A percentile compares a stretch with the other conserved stretches of the same genome.
These are phyloP conservation scores for Bimuria novae-zelandiae DNA, from an alignment of 2,329 filamentous ascomycete genomes.

Conservation along the genomic window DNA sequence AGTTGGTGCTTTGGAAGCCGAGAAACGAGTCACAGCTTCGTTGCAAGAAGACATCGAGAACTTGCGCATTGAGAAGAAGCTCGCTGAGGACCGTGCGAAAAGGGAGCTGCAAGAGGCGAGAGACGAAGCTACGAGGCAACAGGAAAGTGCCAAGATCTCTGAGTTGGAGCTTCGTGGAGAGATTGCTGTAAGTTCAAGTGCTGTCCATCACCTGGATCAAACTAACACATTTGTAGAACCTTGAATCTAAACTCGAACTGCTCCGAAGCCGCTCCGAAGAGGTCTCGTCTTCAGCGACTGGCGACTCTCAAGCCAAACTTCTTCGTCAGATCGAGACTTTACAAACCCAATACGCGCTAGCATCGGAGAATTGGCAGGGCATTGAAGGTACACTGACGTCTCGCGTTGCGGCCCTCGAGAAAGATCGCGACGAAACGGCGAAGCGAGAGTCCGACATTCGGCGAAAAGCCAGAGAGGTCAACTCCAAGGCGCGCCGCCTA, in stretches of 20 bases:
- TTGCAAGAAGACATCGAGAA: constrained; percentile 69
- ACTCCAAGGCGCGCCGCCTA: constrained; percentile 66
- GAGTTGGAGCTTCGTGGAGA: constrained; percentile 85
- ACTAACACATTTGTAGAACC: constrained; percentile 54
- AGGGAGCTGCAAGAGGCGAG: constrained; percentile 72
- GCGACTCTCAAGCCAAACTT: constrained; percentile 86
- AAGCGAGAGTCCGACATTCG: constrained; percentile 85
- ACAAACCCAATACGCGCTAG: constrained; percentile 92
- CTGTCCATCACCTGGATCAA: neutral
- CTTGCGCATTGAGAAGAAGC: constrained; percentile 74
- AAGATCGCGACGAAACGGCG: constrained; percentile 84
- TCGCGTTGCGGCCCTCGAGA: constrained; percentile 78
- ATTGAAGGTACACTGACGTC: constrained; percentile 86
- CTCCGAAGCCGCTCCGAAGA: constrained; percentile 87
- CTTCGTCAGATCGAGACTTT: constrained; percentile 92
- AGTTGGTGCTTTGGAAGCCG: constrained; percentile 69
- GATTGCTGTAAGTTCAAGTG: constrained; percentile 53
- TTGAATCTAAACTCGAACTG: constrained; percentile 89
- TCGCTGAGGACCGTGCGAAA: constrained; percentile 71
- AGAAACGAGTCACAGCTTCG: constrained; percentile 60
- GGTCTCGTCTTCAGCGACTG: constrained; percentile 77
- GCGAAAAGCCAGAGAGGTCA: constrained; percentile 86
- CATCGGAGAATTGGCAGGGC: constrained; percentile 96
- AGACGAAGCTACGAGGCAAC: constrained; percentile 73
- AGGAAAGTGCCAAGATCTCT: constrained; percentile 68